A percentile compares a stretch with the other conserved stretches of the same genome.
These are phyloP conservation scores for Boletales sp. DNA, from an alignment of 768 basidiomycete species.

Conservation along the genomic window DNA sequence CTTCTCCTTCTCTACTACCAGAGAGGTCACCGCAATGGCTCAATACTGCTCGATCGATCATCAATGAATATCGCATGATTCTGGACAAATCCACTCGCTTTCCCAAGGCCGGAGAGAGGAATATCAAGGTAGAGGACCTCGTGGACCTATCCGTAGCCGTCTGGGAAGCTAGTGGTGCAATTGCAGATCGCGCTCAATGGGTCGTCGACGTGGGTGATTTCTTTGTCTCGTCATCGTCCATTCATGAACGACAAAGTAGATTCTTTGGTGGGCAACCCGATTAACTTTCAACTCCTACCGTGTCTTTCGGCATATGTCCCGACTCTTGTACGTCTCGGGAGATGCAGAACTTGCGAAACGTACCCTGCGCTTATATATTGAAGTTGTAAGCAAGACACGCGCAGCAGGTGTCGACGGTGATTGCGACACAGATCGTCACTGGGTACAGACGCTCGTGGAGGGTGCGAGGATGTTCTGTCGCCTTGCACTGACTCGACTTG, in stretches of 20 bases:
- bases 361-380: constrained; percentile 76
- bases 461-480: constrained; percentile 78
- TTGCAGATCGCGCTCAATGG: constrained; percentile 66
- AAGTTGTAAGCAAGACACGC: constrained; percentile 80
- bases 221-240: neutral
- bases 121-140: constrained; percentile 78
- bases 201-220: constrained; percentile 66
- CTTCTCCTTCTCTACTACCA: constrained; percentile 17
- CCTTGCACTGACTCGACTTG: constrained; percentile 34
- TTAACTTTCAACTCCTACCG: constrained; percentile 92
- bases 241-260: constrained; percentile 37
- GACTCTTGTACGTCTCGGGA: constrained; percentile 60
- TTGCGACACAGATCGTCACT: constrained; percentile 62
- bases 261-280: constrained; percentile 92
- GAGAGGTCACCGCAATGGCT: constrained; percentile 53
- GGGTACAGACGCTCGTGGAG: constrained; percentile 74
- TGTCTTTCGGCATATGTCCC: constrained; percentile 80
- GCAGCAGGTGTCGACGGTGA: constrained; percentile 46
- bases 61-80: constrained; percentile 68
- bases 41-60: constrained; percentile 58
- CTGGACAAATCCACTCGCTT: constrained; percentile 69
- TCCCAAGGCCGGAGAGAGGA: constrained; percentile 77
- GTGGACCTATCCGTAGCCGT: constrained; percentile 75
- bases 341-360: constrained; percentile 65
- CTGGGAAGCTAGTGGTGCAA: constrained; percentile 73